phyloP scores from a whole-genome alignment of 768 basidiomycete genomes.

The Leucocoprinus sp. region DNA sequence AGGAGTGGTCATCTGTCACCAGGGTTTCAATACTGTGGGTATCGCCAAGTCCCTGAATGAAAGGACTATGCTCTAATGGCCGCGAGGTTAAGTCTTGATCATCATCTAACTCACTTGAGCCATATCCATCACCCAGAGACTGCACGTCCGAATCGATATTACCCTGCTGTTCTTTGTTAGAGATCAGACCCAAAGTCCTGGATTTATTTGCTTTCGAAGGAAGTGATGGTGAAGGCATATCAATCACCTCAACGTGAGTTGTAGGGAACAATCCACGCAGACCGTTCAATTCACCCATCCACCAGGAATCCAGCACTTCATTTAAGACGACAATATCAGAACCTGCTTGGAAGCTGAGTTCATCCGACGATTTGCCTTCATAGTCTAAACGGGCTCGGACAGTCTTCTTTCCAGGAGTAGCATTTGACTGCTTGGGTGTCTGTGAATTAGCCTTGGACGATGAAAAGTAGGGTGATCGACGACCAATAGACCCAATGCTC shows the following conservation, averaged over 20 bases:
- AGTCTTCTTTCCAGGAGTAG: slow-evolving; percentile 40
- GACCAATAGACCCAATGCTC: slow-evolving; percentile 17
- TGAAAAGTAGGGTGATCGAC: slow-evolving; percentile 2
- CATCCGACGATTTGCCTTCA: slow-evolving; percentile 56
- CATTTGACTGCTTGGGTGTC: slow-evolving; percentile 45
- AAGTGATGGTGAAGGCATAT: not conserved
- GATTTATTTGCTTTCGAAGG: not conserved
- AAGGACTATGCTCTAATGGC: slow-evolving; percentile 39
- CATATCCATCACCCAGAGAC: slow-evolving; percentile 19
- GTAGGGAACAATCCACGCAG: slow-evolving; percentile 76
- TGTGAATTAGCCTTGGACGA: slow-evolving; percentile 29
- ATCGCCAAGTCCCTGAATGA: slow-evolving; percentile 35
- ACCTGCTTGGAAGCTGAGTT: slow-evolving; percentile 67
- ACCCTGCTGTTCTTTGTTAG: slow-evolving; percentile 1
- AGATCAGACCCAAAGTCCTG: not conserved
- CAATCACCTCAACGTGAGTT: slow-evolving; percentile 46
- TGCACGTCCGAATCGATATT: slow-evolving; percentile 9
- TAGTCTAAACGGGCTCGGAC: slow-evolving; percentile 75
- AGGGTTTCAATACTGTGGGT: slow-evolving; percentile 23
- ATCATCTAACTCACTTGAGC: slow-evolving; percentile 34
- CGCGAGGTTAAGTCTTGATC: slow-evolving; percentile 38
- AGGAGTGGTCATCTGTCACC: slow-evolving; percentile 29
- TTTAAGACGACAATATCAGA: slow-evolving; percentile 69
- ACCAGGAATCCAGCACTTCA: slow-evolving; percentile 87
- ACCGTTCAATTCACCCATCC: slow-evolving; percentile 73